Evolutionary conservation across 1,284 basidiomycete species (phyloP), one percentile per base, ranked within the genome.

Genomic region (Phlebopus sp.): DNA sequence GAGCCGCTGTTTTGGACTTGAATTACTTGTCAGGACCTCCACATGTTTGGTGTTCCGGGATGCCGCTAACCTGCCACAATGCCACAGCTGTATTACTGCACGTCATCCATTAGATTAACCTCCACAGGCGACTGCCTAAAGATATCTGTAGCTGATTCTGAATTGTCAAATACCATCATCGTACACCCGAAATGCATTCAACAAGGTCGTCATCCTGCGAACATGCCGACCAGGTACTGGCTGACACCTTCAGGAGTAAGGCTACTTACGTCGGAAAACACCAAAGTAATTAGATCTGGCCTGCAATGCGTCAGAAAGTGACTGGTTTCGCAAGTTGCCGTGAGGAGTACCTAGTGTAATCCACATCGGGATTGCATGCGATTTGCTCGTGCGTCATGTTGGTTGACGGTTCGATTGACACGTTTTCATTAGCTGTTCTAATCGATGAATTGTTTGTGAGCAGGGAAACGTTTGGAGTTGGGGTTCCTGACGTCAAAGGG

Each of bases 211-310:
- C 68, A 86, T 58, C 82, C 86, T 55, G 87, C 82, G 72, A 93
- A 94, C 82, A 94, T 92, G 54, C 89, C 88, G 53, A 94, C 88
- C 49, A 94, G 76, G 64, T 92, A 92, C 67, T 92, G 90, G 63
- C 88, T 92, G 43, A 95, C 92, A 48, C 90, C 92, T 67, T 90
- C 87, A 35, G 93, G 93, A 15, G 93, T 95, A 54, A 97, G 73
- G 54, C 91, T 90, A 30, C 93, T 93, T 21, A 95, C 87, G 56
- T 97, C 93, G 49, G 89, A 92, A 61, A 97, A 91, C 29, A 97
- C 87, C 29, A 95, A 77, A 11, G 90, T 87, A 57, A 96, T 93
- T 57, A 94, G 71, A 71, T 93, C 88, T 52, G 91, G 90, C 60
- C 87, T 90, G 63, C 38, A 50, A 49, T 49, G 42, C 50, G 59